Percentiles rank a stretch among this genome's conserved stretches.
phyloP scores from a whole-genome alignment of 1,284 basidiomycete species.

The Sphagnurus paluster region DNA sequence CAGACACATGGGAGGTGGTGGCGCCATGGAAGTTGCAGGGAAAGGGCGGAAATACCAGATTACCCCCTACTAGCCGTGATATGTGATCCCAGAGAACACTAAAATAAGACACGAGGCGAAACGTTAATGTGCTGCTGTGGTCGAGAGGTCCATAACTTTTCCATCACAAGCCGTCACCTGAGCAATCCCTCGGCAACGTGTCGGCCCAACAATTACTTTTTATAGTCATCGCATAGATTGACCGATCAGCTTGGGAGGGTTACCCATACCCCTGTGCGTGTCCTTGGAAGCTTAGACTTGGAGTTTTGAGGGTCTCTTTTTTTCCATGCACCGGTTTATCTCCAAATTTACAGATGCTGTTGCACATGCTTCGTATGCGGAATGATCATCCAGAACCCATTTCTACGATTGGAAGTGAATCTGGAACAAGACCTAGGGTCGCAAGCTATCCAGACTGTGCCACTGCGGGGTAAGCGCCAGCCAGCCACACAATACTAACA shows the following conservation, averaged over 20 bases:
- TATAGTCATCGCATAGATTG: constrained; percentile 8
- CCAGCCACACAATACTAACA: too few species aligned
- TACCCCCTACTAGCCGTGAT: neutral
- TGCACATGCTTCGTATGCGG: too few species aligned
- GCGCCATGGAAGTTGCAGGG: constrained; percentile 34
- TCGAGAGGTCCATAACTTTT: constrained; percentile 12
- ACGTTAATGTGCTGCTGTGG: constrained; percentile 8
- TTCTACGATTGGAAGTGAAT: too few species aligned
- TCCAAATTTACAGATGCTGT: too few species aligned
- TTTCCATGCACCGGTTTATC: too few species aligned
- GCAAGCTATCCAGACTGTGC: too few species aligned
- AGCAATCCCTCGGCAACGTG: constrained; percentile 18
- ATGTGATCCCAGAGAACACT: constrained; percentile 10
- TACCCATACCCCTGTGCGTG: neutral
- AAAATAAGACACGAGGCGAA: constrained; percentile 19
- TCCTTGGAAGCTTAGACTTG: neutral
- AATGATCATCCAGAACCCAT: too few species aligned
- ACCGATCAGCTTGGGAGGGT: constrained; percentile 16
- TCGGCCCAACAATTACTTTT: constrained; percentile 16
- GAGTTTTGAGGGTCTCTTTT: too few species aligned
- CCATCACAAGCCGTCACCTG: constrained; percentile 15
- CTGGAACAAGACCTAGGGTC: too few species aligned
- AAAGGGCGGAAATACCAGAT: constrained; percentile 7
- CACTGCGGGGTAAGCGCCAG: too few species aligned
- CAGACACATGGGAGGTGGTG: constrained; percentile 57